Base-by-base conservation (phyloP, 2,329 filamentous ascomycete genomes). In the Xylariaceae sp. region DNA sequence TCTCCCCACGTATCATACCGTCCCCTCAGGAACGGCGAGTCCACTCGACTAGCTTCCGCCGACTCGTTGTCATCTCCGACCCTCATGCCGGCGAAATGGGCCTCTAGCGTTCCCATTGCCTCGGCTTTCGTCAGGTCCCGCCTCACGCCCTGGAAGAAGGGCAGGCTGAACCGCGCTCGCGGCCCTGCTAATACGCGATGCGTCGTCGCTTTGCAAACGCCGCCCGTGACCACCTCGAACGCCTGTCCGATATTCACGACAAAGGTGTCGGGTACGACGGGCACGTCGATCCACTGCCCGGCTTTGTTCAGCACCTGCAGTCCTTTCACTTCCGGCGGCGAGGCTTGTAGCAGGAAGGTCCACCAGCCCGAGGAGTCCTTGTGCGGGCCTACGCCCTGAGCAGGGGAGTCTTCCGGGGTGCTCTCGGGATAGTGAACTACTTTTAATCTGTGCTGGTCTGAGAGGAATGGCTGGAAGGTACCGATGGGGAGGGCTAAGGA, bases 321-420 rank as follows among this genome's bases (percentile, higher is more conserved):
- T 0, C 80, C 76, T 40, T 73, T 65, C 1, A 76, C 70, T 7
- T 74, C 69, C 3, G 79, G 76, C 2, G 76, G 74, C 0, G 78
- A 80, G 5, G 81, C 78, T 64, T 86, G 83, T 1, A 83, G 75
- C 3, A 86, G 74, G 58, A 86, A 85, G 0, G 83, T 85, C 71
- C 82, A 81, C 80, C 80, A 85, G 3, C 81, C 81, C 0, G 80
- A 83, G 0, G 78, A 84, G 64, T 83, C 80, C 62, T 84, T 84
- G 68, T 85, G 81, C 0, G 82, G 77, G 0, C 81, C 82, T 1
- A 85, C 80, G 1, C 81, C 81, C 67, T 84, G 80, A n/a, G 49
- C 55, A 2, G 62, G 57, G 2, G 62, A 47, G 11, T 40, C 19
- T 19, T 19, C 50, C 1, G 53, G 43, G 11, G 51, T 47, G 2